Evolutionary conservation across 352 stramenopile genomes (phyloP).

Genomic region (Phytophthora pluvialis): DNA sequence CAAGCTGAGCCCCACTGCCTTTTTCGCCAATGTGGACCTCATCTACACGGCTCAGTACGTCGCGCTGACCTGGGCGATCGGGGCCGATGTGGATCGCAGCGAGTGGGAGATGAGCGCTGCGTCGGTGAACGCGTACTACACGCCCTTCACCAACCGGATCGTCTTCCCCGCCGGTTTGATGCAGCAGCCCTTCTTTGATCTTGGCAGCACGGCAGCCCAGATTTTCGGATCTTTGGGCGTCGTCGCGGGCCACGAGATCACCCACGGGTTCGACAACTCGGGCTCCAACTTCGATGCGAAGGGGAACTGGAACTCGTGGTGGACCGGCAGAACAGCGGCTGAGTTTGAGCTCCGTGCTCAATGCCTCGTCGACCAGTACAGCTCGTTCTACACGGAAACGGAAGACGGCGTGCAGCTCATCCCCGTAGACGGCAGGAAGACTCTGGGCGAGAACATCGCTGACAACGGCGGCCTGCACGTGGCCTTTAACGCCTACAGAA

Average conservation of each 20-base stretch:
- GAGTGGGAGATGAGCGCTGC: constrained; percentile 91
- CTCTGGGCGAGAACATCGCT: constrained; percentile 79
- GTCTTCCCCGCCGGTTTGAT: constrained; percentile 95
- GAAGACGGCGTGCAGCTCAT: constrained; percentile 42
- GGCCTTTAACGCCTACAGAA: constrained; percentile 61
- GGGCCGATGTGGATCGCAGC: constrained; percentile 53
- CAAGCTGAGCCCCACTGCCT: constrained; percentile 36
- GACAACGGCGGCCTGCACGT: constrained; percentile 73
- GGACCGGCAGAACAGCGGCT: constrained; percentile 73
- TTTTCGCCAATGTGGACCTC: constrained; percentile 59
- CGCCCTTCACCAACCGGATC: constrained; percentile 81
- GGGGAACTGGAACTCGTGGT: constrained; percentile 93
- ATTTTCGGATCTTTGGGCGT: constrained; percentile 93
- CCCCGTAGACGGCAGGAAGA: constrained; percentile 65
- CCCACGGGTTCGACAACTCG: constrained; percentile 93
- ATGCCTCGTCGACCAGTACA: constrained; percentile 69
- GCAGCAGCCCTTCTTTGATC: constrained; percentile 92
- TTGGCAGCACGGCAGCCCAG: constrained; percentile 72
- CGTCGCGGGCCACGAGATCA: constrained; percentile 95
- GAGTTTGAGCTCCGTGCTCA: constrained; percentile 70
- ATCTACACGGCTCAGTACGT: constrained; percentile 40
- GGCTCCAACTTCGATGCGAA: constrained; percentile 84
- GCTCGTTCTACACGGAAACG: constrained; percentile 39
- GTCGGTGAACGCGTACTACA: constrained; percentile 90
- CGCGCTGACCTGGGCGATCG: constrained; percentile 38